Conservation (phyloP, 306 rosid genomes). For the Castanea sativa region DNA sequence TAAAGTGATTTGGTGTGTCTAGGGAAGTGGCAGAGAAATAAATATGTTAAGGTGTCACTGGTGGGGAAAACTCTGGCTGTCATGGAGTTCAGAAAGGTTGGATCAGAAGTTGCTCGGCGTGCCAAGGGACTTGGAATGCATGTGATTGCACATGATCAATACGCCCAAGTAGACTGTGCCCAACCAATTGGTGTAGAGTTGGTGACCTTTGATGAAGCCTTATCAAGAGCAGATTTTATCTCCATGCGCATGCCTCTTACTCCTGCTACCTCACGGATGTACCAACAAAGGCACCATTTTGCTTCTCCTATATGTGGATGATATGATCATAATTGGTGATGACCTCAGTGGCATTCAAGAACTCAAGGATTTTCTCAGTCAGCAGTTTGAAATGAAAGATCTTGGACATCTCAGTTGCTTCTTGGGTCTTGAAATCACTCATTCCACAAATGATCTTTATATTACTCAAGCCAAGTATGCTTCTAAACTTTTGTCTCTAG, state of each 20-base stretch:
- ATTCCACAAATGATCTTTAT: too few relatives aligned
- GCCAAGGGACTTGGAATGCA: conserved; percentile 99
- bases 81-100: conserved; percentile 95
- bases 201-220: conserved; percentile 90
- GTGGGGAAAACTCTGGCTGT: conserved; percentile 95
- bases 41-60: conserved; percentile 93
- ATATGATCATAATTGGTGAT: too few relatives aligned
- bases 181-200: conserved; percentile 95
- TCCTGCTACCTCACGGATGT: conserved; percentile 66
- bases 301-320: too few relatives aligned
- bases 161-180: conserved; percentile 94
- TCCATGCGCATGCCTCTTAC: conserved; percentile 98
- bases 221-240: conserved; percentile 84
- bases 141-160: conserved; percentile 93
- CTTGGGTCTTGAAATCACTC: too few relatives aligned
- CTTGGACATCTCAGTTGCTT: too few relatives aligned
- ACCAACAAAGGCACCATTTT: too few relatives aligned
- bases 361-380: too few relatives aligned
- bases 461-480: too few relatives aligned
- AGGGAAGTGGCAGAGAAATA: conserved; percentile 94
- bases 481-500: too few relatives aligned
- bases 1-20: conserved; percentile 3
- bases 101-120: conserved; percentile 94
- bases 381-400: too few relatives aligned
- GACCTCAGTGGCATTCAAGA: too few relatives aligned